These are phyloP conservation scores for Lathyrus aphaca DNA, from an alignment of 306 rosid genomes.

Conservation along the genomic window DNA sequence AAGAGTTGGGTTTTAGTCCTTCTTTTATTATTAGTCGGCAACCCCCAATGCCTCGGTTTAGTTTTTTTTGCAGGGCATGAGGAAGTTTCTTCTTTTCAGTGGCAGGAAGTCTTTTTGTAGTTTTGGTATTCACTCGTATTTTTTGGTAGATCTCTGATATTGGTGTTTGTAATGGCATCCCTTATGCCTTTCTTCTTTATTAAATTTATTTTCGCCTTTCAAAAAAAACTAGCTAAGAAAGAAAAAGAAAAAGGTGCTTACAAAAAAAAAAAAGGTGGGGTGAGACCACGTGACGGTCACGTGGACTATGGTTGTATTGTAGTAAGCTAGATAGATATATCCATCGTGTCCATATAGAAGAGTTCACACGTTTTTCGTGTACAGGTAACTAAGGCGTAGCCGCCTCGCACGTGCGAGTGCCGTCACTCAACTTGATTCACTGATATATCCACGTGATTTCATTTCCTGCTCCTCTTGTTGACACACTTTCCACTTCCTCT, in stretches of 20 bases:
- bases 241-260: not conserved
- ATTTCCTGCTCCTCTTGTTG: constrained; percentile 5
- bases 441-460: constrained; percentile 24
- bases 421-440: constrained; percentile 20
- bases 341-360: not conserved
- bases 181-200: no score
- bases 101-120: no score
- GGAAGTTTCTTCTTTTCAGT: no score
- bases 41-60: no score
- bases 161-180: no score
- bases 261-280: not conserved
- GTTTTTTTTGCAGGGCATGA: no score
- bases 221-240: no score
- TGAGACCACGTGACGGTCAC: constrained; percentile 10
- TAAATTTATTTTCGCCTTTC: no score
- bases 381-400: constrained; percentile 6
- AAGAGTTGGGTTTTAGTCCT: no score
- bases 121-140: no score
- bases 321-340: not conserved
- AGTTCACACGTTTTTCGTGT: constrained; percentile 28
- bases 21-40: no score
- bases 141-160: no score
- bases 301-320: not conserved
- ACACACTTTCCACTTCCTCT: constrained; percentile 1
- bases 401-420: constrained; percentile 46